phyloP scores from a whole-genome alignment of 2,329 filamentous ascomycete species.

The Cadophora malorum region DNA sequence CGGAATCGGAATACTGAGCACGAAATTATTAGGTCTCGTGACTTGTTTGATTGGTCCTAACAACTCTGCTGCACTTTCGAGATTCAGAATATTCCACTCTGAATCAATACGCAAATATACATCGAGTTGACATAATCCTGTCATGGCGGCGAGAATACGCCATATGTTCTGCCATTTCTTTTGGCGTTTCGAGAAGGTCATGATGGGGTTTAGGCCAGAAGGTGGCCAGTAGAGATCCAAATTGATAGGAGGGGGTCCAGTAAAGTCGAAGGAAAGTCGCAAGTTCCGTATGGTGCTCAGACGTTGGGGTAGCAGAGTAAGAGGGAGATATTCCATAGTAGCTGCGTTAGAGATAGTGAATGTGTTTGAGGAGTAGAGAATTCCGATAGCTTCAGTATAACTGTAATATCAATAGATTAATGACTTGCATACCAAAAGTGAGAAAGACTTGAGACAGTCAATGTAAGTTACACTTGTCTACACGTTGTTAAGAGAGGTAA shows the following conservation, averaged over 20 bases:
- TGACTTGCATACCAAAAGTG: neutral
- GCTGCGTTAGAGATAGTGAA: neutral
- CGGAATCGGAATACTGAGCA: constrained; percentile 13
- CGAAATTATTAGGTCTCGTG: constrained; percentile 13
- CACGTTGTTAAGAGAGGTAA: constrained; percentile 5
- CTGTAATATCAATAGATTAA: neutral
- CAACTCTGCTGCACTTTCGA: constrained; percentile 2
- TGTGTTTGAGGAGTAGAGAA: constrained; percentile 9
- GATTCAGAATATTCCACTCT: neutral
- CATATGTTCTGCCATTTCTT: neutral
- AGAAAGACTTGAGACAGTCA: neutral
- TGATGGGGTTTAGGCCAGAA: neutral
- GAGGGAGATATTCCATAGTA: constrained; percentile 13
- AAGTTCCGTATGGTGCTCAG: neutral
- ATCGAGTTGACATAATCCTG: neutral
- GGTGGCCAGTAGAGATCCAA: neutral
- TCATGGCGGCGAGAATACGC: neutral
- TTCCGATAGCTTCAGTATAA: constrained; percentile 6
- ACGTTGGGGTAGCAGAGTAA: neutral
- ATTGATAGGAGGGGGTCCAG: neutral
- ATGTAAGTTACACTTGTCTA: constrained; percentile 11
- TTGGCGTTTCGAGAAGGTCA: neutral
- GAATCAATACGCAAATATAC: neutral
- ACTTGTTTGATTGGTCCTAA: constrained; percentile 20
- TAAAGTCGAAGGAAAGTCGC: neutral